Evolutionary conservation across 1,139 yeast genomes (phyloP).

Genomic region (Lodderomyces elongisporus): DNA sequence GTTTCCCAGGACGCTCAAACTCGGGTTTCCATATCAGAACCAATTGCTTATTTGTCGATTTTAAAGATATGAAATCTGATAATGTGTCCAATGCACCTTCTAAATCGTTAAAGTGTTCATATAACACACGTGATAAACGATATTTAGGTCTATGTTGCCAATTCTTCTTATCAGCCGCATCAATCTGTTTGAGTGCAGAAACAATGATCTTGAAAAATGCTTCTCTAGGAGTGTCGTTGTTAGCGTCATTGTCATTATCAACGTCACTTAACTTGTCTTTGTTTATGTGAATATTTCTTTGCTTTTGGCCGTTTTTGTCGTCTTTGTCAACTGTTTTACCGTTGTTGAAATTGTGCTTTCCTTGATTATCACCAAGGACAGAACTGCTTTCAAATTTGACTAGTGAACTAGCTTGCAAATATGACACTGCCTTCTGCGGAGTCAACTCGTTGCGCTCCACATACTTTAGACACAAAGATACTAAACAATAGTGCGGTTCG

Average conservation of each 20-base stretch:
- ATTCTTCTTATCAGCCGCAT: slow-evolving; percentile 65
- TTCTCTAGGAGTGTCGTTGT: too few species aligned
- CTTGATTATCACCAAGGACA: neutral
- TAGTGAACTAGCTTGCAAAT: slow-evolving; percentile 33
- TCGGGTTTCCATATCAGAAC: slow-evolving; percentile 94
- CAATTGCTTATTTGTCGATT: slow-evolving; percentile 64
- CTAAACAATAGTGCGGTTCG: slow-evolving; percentile 70
- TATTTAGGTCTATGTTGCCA: slow-evolving; percentile 91
- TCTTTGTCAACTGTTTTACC: neutral
- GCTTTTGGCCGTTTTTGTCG: too few species aligned
- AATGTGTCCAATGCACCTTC: slow-evolving; percentile 61
- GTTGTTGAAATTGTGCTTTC: neutral
- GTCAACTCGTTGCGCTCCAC: slow-evolving; percentile 33
- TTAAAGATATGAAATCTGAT: slow-evolving; percentile 57
- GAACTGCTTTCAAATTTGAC: slow-evolving; percentile 11
- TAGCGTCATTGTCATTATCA: slow-evolving; percentile 10
- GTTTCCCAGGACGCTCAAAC: slow-evolving; percentile 86
- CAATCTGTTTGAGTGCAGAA: slow-evolving; percentile 31
- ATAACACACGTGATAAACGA: slow-evolving; percentile 61
- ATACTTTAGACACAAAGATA: slow-evolving; percentile 57
- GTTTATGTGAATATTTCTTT: too few species aligned
- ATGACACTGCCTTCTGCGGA: slow-evolving; percentile 31
- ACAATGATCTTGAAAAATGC: slow-evolving; percentile 24
- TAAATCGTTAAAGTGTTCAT: slow-evolving; percentile 49
- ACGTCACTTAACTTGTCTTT: too few species aligned